A percentile compares a stretch with the other conserved stretches of the same genome.
These are phyloP conservation scores for Cryptococcus maquisensis DNA, from an alignment of 1,284 basidiomycete genomes.

Conservation along the genomic window DNA sequence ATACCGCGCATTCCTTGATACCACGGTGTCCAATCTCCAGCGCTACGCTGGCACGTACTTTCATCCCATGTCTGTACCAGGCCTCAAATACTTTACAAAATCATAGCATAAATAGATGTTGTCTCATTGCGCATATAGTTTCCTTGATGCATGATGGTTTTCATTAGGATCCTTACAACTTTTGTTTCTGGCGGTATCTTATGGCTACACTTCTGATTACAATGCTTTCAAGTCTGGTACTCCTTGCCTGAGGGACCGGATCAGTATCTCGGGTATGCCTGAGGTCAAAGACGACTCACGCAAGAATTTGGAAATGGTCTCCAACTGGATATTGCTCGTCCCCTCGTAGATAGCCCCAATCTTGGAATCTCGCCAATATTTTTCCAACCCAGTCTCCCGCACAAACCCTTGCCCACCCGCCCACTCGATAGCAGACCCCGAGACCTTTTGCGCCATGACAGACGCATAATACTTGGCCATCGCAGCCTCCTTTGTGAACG, in stretches of 20 bases:
- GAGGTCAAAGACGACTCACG: constrained; percentile 24
- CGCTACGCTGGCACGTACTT: constrained; percentile 25
- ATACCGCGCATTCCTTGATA: constrained; percentile 29
- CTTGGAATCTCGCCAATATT: constrained; percentile 91
- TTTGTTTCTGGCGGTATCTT: not conserved
- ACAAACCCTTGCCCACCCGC: constrained; percentile 93
- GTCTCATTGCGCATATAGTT: not conserved
- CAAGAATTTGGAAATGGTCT: constrained; percentile 90
- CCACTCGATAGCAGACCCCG: constrained; percentile 93
- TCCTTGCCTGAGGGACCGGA: constrained; percentile 10
- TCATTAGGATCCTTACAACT: not conserved
- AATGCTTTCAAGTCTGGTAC: constrained; percentile 13
- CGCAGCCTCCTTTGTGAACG: constrained; percentile 89
- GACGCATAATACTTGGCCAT: constrained; percentile 94
- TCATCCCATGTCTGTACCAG: constrained; percentile 23
- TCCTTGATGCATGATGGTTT: not conserved
- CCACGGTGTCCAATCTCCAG: constrained; percentile 17
- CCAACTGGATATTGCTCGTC: constrained; percentile 92
- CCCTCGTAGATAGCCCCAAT: constrained; percentile 87
- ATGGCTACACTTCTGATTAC: not conserved
- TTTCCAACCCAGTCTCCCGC: constrained; percentile 88
- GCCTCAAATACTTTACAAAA: constrained; percentile 21
- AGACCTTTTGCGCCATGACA: constrained; percentile 81
- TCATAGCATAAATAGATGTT: not conserved
- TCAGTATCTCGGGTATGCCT: not conserved